Evolutionary conservation across 495 filamentous ascomycete species (phyloP).

Genomic region (Xylaria curta): DNA sequence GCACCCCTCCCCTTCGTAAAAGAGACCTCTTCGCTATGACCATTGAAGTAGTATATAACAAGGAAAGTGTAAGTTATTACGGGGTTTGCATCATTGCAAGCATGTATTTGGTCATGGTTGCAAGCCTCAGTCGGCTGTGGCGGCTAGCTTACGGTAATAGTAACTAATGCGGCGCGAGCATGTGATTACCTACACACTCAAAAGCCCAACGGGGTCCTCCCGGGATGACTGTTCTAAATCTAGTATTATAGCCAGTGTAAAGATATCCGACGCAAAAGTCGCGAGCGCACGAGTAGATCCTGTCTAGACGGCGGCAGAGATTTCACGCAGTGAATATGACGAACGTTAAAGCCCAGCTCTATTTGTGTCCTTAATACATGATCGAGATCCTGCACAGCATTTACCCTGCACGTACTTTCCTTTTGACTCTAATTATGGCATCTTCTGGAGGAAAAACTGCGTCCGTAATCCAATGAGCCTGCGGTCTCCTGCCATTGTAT

Average conservation of each 20-base stretch:
- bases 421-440: conserved; percentile 40
- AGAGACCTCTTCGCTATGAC: not conserved
- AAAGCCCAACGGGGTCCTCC: not conserved
- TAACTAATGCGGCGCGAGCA: not conserved
- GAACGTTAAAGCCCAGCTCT: not conserved
- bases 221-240: not conserved
- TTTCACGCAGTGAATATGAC: not conserved
- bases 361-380: not conserved
- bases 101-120: not conserved
- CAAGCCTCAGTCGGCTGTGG: not conserved
- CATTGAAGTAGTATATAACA: too few relatives aligned
- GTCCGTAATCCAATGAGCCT: conserved; percentile 41
- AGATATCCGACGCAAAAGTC: not conserved
- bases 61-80: not conserved
- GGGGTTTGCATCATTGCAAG: not conserved
- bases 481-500: conserved; percentile 38
- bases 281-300: not conserved
- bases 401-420: conserved; percentile 18
- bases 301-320: not conserved
- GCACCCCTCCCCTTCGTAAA: not conserved
- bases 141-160: not conserved
- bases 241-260: not conserved
- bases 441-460: conserved; percentile 37
- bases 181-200: not conserved
- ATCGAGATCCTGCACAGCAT: not conserved